phyloP scores from a whole-genome alignment of 768 basidiomycete genomes.

The Harrya chromipes region DNA sequence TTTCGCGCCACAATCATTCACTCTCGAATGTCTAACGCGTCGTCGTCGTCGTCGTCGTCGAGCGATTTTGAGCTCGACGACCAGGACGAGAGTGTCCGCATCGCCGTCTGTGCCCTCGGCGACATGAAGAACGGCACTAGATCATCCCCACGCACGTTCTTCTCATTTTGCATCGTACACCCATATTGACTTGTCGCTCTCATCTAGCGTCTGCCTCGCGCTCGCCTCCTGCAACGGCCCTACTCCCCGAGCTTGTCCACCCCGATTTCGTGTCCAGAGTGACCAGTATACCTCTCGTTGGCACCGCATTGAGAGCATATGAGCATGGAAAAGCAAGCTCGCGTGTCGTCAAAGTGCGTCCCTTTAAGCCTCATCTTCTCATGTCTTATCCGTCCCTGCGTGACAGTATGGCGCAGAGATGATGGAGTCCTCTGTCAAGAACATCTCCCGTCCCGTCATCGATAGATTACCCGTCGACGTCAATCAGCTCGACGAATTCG shows the following conservation, averaged over 20 bases:
- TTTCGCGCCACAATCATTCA: constrained; percentile 14
- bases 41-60: constrained; percentile 10
- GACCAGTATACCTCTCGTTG: constrained; percentile 68
- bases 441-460: constrained; percentile 79
- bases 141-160: constrained; percentile 14
- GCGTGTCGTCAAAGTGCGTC: constrained; percentile 74
- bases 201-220: constrained; percentile 13
- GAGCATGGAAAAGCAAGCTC: constrained; percentile 84
- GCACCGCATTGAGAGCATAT: constrained; percentile 68
- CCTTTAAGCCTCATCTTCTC: neutral
- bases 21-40: no score
- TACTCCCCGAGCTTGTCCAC: constrained; percentile 7
- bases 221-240: constrained; percentile 12
- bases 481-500: constrained; percentile 80
- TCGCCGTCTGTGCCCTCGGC: constrained; percentile 72
- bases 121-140: constrained; percentile 63
- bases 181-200: neutral
- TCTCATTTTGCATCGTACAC: neutral
- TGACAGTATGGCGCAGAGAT: constrained; percentile 83
- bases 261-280: constrained; percentile 52
- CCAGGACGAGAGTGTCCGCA: constrained; percentile 75
- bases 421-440: constrained; percentile 80
- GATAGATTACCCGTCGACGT: constrained; percentile 73
- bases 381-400: constrained; percentile 9
- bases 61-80: constrained; percentile 37